Evolutionary conservation across 257 asterid genomes (phyloP), one percentile per base, ranked within the genome.

Genomic region (Agastache rugosa): DNA sequence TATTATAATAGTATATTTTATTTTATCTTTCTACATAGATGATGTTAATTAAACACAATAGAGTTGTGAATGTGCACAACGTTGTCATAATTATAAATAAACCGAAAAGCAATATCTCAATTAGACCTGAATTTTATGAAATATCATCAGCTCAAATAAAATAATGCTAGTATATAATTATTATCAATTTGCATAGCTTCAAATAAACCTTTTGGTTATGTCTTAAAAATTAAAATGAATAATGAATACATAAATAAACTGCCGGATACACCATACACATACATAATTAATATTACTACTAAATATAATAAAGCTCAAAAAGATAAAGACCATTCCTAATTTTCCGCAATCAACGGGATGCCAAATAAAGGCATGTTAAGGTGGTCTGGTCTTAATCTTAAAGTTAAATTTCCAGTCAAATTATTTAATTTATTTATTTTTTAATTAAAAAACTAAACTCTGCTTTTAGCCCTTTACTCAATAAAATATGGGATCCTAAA

Each of bases 311-410:
- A 45, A 67, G 78, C 72, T n/a, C 22, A 11, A 66, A 50, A 10
- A 8, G 59, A 65, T n/a, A 8, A 51, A 25, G 34, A 48, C 73
- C 72, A 41, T 53, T 61, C 64, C 73, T 34, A 70, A 69, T 63
- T 68, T 48, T 48, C 80, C 77, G 63, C 20, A 79, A 79, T 79
- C 71, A 75, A 63, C 50, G 80, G 76, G 77, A 55, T 56, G 71
- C 54, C 22, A 62, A 62, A n/a, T 73, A 78, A 78, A 78, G 75
- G 23, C 44, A 19, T 63, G 14, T 51, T 41, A 15, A 31, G 41
- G 8, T 31, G 37, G 37, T 31, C 37, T 37, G 23, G 41, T 29
- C 71, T 12, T 73, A 67, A 73, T 29, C 71, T 12, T 73, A 67
- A 73, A 67, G 62, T 22, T 72, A 15, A 35, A 35, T 27, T 60